A percentile compares a stretch with the other conserved stretches of the same genome.
phyloP scores from a whole-genome alignment of 805 yeast genomes.

The Wickerhamiella dianesei region DNA sequence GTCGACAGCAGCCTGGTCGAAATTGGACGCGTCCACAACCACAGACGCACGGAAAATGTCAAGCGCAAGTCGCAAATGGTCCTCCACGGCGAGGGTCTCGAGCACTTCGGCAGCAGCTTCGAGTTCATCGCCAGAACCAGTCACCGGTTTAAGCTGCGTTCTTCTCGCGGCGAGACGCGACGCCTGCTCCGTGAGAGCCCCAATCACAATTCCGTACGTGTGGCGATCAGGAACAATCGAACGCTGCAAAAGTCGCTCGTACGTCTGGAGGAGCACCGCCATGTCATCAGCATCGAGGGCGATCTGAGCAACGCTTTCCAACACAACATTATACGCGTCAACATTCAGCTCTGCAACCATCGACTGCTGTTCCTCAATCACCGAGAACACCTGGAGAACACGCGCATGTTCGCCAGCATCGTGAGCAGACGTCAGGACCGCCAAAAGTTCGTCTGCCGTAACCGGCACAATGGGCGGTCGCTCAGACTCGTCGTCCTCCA shows the following conservation, averaged over 20 bases:
- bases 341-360: slow-evolving; percentile 9
- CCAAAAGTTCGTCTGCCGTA: neutral
- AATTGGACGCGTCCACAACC: slow-evolving; percentile 4
- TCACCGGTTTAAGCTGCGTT: slow-evolving; percentile 4
- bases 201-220: slow-evolving; percentile 21
- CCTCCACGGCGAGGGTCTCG: slow-evolving; percentile 14
- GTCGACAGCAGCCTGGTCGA: slow-evolving; percentile 7
- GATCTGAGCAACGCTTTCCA: slow-evolving; percentile 13
- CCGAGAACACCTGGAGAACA: slow-evolving; percentile 8
- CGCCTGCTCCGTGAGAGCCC: slow-evolving; percentile 18
- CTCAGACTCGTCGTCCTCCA: slow-evolving; percentile 11
- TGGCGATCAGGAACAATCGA: slow-evolving; percentile 18
- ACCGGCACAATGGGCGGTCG: neutral
- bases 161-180: slow-evolving; percentile 1
- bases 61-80: slow-evolving; percentile 15
- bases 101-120: slow-evolving; percentile 22
- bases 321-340: slow-evolving; percentile 19
- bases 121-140: slow-evolving; percentile 10
- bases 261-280: slow-evolving; percentile 20
- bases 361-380: slow-evolving; percentile 7
- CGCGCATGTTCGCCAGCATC: slow-evolving; percentile 10
- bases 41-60: slow-evolving; percentile 10
- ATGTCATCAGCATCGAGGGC: slow-evolving; percentile 13
- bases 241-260: slow-evolving; percentile 19
- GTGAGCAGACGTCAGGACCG: slow-evolving; percentile 8